Evolutionary conservation across 2,329 filamentous ascomycete species (phyloP), one percentile per base, ranked within the genome.

Genomic region (Aureobasidium sp.): DNA sequence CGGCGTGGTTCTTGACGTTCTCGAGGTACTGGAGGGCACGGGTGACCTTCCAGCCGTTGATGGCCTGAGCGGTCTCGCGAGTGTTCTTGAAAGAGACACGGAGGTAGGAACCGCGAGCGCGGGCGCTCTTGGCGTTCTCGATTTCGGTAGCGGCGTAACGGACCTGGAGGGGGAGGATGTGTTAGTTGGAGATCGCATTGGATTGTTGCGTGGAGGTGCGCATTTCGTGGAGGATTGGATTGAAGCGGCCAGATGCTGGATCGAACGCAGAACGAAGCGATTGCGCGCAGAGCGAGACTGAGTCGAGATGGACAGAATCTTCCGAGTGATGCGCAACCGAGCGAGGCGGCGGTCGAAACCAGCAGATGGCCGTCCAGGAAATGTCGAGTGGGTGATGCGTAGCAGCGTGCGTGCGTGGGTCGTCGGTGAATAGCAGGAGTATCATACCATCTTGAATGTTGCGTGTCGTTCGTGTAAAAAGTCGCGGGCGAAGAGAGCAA

Each of bases 61-160:
- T 96, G 75, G 92, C 92, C 85, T 97, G 94, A 69, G 95, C 94
- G 71, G 93, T 97, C 85, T 99, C 95, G 77, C 94, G 91, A 78
- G 94, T 99, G 88, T 99, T 99, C 89, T 99, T 99, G 90, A 97
- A 99, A 73, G 90, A 96, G 74, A 97, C 93, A 78, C 94, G 91
- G 75, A 99, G 90, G 86, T 97, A 99, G 79, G 92, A 91, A 81
- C 95, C 94, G 82, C 94, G 92, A 77, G 93, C 89, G 84, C 93
- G 91, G 81, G 94, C 94, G 82, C 90, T 96, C 86, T 96, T 97
- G 73, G 87, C 85, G 79, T 87, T 82, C 74, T 88, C 83, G 78
- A 95, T 93, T 78, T 91, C 85, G 76, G 87, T 90, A 78, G 89
- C 89, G 81, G 91, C 91, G 91, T 97, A 97, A 81, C 92, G 91